A percentile compares a stretch with the other conserved stretches of the same genome.
Evolutionary conservation across 1,284 basidiomycete genomes (phyloP).

Genomic region (Salmacisia buchloeana): DNA sequence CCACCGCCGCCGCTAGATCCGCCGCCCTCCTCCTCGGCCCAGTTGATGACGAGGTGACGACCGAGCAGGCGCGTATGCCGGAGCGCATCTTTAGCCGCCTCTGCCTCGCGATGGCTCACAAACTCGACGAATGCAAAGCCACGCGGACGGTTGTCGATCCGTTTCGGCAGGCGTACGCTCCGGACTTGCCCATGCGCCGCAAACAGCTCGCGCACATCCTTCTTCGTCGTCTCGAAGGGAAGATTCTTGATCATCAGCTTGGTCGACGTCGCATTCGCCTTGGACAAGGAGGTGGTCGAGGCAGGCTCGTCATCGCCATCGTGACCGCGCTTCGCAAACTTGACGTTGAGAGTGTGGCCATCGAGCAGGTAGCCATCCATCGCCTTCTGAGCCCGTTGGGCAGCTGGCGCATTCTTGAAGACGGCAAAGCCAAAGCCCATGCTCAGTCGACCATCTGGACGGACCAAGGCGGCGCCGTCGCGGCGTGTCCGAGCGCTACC

Average conservation of each 20-base stretch:
- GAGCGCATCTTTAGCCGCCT: constrained; percentile 53
- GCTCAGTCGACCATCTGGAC: constrained; percentile 56
- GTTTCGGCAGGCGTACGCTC: constrained; percentile 58
- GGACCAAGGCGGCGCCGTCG: constrained; percentile 12
- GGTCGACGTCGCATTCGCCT: constrained; percentile 14
- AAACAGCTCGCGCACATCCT: constrained; percentile 73
- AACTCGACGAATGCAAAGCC: constrained; percentile 91
- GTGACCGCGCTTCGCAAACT: constrained; percentile 77
- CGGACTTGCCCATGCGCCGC: constrained; percentile 74
- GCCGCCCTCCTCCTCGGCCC: constrained; percentile 69
- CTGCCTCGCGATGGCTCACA: constrained; percentile 39
- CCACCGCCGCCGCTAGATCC: background rate
- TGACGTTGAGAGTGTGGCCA: constrained; percentile 75
- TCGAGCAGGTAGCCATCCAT: constrained; percentile 80
- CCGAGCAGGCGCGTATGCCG: constrained; percentile 92
- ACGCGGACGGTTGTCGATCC: constrained; percentile 69
- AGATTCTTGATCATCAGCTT: constrained; percentile 87
- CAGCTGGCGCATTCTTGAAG: constrained; percentile 70
- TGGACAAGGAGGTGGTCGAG: constrained; percentile 27
- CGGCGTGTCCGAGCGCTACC: constrained; percentile 13
- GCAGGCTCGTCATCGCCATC: constrained; percentile 56
- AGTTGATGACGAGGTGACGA: constrained; percentile 85
- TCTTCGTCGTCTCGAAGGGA: constrained; percentile 91
- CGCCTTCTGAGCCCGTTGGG: constrained; percentile 69
- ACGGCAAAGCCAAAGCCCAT: constrained; percentile 98